Conservation (phyloP, 495 filamentous ascomycete genomes). For the Annulohypoxylon maeteangense region DNA sequence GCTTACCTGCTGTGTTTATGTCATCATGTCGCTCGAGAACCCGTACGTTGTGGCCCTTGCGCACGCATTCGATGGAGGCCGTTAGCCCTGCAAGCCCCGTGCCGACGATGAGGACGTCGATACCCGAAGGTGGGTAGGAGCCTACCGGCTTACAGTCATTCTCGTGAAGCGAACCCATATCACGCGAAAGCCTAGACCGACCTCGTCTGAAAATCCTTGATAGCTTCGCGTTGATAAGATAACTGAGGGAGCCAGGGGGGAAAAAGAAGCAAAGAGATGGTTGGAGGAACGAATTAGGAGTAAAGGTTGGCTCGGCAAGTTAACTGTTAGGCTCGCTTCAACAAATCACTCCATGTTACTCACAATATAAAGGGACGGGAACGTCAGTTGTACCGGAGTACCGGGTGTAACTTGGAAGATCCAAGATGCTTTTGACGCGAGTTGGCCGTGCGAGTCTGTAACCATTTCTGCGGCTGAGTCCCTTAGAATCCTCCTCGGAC, state of each 20-base stretch:
- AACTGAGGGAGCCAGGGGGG: too few species aligned
- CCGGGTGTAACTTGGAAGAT: slow-evolving; percentile 15
- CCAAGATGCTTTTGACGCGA: slow-evolving; percentile 24
- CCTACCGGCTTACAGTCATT: slow-evolving; percentile 50
- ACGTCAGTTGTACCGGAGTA: slow-evolving; percentile 12
- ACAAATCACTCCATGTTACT: slow-evolving; percentile 15
- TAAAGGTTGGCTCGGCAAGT: neutral
- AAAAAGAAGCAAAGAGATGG: slow-evolving; percentile 2
- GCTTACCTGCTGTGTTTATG: slow-evolving; percentile 53
- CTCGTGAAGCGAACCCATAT: slow-evolving; percentile 49
- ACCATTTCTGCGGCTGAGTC: slow-evolving; percentile 21
- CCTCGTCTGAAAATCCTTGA: neutral
- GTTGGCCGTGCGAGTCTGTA: slow-evolving; percentile 17
- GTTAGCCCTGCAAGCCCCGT: slow-evolving; percentile 72
- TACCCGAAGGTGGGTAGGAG: slow-evolving; percentile 56
- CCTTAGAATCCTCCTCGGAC: slow-evolving; percentile 31
- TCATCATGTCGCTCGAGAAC: slow-evolving; percentile 63
- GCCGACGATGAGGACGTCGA: slow-evolving; percentile 70
- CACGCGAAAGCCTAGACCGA: neutral
- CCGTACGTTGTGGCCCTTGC: slow-evolving; percentile 71
- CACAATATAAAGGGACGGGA: slow-evolving; percentile 24
- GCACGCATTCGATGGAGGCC: slow-evolving; percentile 69
- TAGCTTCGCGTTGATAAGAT: neutral
- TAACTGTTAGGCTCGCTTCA: neutral
- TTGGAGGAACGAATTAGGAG: neutral